These are phyloP conservation scores for Stellera chamaejasme DNA, from an alignment of 345 rosid genomes.

Conservation along the genomic window DNA sequence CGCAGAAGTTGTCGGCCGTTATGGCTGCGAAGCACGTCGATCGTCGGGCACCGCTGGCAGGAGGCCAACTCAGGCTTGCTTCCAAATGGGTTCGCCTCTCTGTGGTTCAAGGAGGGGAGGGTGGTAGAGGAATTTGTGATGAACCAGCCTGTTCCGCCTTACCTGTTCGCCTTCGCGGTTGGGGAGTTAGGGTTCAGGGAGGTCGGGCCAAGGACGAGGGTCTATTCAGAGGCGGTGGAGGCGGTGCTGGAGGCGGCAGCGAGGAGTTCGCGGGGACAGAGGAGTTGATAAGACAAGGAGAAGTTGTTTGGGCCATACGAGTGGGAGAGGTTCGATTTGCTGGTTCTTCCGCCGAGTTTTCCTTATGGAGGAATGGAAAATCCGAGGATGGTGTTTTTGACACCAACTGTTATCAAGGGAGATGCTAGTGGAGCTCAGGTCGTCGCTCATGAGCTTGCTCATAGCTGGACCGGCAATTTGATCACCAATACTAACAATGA, in stretches of 20 bases:
- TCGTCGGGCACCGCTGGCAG: constrained; percentile 42
- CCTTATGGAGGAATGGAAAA: constrained; percentile 97
- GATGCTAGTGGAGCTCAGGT: constrained; percentile 84
- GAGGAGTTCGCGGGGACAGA: constrained; percentile 81
- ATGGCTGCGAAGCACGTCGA: constrained; percentile 75
- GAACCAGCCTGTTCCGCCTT: constrained; percentile 94
- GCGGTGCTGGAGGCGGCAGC: constrained; percentile 70
- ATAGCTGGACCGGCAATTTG: constrained; percentile 93
- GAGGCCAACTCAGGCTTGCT: constrained; percentile 29
- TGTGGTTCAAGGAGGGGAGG: constrained; percentile 68
- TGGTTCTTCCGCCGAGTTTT: constrained; percentile 89
- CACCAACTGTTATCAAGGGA: constrained; percentile 89
- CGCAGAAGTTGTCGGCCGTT: constrained; percentile 60
- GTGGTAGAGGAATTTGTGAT: constrained; percentile 80
- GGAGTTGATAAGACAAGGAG: constrained; percentile 87
- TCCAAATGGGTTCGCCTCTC: constrained; percentile 12
- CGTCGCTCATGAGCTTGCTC: constrained; percentile 90
- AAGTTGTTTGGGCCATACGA: constrained; percentile 63
- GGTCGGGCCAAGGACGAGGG: constrained; percentile 85
- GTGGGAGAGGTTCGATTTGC: constrained; percentile 88
- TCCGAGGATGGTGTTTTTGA: constrained; percentile 80
- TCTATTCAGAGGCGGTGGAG: constrained; percentile 53
- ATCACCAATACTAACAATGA: constrained; percentile 81
- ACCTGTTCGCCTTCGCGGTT: constrained; percentile 81
- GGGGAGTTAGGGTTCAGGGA: no score